A percentile compares a stretch with the other conserved stretches of the same genome.
Evolutionary conservation across 2,329 filamentous ascomycete species (phyloP).

Genomic region (Pseudopyricularia javanii): DNA sequence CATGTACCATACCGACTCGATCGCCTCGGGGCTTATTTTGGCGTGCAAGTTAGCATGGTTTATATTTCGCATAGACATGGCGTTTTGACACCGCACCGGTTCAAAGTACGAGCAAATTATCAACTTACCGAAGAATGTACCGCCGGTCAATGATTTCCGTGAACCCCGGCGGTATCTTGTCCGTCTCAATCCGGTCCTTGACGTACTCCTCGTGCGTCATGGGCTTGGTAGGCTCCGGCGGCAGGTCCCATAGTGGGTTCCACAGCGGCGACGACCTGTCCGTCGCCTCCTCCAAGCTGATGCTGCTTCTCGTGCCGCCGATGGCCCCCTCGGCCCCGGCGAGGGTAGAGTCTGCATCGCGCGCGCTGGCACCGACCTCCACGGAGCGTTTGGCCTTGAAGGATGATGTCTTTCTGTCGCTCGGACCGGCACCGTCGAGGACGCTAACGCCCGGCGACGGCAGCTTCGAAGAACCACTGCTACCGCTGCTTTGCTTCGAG

Average conservation of each 20-base stretch:
- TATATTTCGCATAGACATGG: too few species aligned
- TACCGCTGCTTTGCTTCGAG: background rate
- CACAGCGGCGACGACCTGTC: background rate
- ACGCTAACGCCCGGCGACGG: background rate
- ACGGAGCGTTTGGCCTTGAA: background rate
- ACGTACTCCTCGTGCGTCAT: constrained; percentile 43
- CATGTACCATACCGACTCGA: constrained; percentile 81
- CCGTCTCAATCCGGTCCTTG: constrained; percentile 25
- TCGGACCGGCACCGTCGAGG: background rate
- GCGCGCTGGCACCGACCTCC: background rate
- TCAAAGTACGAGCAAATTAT: background rate
- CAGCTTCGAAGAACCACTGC: background rate
- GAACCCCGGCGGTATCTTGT: constrained; percentile 38
- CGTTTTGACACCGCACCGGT: too few species aligned
- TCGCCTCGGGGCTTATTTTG: constrained; percentile 60
- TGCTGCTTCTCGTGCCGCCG: background rate
- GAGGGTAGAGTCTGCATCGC: background rate
- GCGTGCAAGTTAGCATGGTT: background rate
- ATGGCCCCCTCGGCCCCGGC: background rate
- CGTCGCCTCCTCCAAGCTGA: background rate
- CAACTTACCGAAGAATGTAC: constrained; percentile 51
- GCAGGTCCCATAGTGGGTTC: constrained; percentile 6
- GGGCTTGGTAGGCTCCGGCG: constrained; percentile 24
- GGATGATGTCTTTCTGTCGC: background rate
- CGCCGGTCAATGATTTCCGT: constrained; percentile 26